Conservation (phyloP, 2,329 filamentous ascomycete genomes). For the Colletotrichum camelliae region DNA sequence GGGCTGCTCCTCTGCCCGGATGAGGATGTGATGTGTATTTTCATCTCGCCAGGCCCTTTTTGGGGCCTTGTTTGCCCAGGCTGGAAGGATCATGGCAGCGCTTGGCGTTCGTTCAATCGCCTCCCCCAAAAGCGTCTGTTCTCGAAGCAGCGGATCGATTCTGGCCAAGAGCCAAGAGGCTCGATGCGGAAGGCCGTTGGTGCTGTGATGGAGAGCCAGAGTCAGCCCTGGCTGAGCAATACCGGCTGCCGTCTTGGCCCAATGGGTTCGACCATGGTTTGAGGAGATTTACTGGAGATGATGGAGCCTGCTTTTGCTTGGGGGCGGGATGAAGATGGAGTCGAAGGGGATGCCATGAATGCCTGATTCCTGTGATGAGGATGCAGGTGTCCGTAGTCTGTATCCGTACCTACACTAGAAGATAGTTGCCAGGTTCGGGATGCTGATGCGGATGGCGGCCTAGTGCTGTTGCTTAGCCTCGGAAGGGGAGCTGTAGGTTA, state of each 20-base stretch:
- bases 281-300: neutral
- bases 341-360: neutral
- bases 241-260: neutral
- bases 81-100: neutral
- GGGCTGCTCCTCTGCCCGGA: neutral
- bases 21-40: neutral
- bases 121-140: neutral
- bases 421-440: neutral
- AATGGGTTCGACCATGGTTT: neutral
- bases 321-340: neutral
- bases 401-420: too few species aligned
- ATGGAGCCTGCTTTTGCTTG: neutral
- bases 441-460: neutral
- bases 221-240: neutral
- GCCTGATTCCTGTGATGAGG: neutral
- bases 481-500: neutral
- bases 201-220: neutral
- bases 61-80: neutral
- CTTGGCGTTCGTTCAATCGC: neutral
- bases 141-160: conserved; percentile 8
- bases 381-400: neutral
- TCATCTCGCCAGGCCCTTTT: neutral
- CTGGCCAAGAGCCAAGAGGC: neutral
- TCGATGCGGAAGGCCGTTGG: neutral
- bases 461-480: neutral